Conservation (phyloP, 192 early-diverging fungal genomes). For the Phycomyces nitens region DNA sequence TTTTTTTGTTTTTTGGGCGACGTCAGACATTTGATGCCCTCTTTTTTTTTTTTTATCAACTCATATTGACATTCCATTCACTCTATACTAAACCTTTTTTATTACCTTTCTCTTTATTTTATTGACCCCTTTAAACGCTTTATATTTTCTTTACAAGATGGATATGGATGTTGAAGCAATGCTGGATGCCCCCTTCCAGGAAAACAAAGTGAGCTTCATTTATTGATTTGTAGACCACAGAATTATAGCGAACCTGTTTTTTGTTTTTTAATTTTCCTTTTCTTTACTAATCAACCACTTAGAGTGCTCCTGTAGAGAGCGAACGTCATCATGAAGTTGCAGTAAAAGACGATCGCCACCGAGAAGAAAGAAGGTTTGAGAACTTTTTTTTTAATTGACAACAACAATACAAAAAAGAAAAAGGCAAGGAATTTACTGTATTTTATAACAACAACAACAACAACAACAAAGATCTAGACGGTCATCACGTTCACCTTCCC, state of each 20-base stretch:
- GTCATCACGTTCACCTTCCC: constrained; percentile 38
- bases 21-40: not conserved
- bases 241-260: no score
- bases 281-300: not conserved
- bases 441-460: no score
- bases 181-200: constrained; percentile 60
- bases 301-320: no score
- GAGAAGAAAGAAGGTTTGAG: constrained; percentile 3
- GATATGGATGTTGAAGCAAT: constrained; percentile 58
- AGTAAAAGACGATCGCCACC: constrained; percentile 14
- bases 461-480: constrained; percentile 25
- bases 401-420: constrained; percentile 4
- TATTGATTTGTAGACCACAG: no score
- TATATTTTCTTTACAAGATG: constrained; percentile 10
- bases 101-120: no score
- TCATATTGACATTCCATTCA: no score
- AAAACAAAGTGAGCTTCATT: constrained; percentile 29
- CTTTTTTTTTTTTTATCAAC: not conserved
- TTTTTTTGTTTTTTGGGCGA: not conserved
- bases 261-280: constrained; percentile 2
- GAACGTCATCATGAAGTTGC: not conserved
- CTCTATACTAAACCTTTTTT: no score
- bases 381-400: not conserved
- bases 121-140: no score
- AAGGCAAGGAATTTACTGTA: no score